Evolutionary conservation across 805 yeast species (phyloP).

Genomic region (Ogataea populi-albae): DNA sequence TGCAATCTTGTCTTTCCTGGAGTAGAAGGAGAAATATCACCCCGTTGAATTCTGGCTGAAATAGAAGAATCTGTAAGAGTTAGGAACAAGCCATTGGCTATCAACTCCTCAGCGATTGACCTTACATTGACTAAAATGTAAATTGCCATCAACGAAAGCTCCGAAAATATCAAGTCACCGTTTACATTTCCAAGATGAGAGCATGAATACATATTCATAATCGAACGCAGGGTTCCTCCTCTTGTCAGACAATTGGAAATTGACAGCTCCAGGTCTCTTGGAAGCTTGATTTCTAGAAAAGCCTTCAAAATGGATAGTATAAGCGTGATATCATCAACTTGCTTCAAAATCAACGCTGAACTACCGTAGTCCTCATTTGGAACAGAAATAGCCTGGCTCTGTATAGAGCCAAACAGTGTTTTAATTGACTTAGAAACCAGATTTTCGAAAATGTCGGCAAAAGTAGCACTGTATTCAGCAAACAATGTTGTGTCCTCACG

Average conservation of each 20-base stretch:
- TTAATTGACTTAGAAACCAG: constrained; percentile 67
- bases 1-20: constrained; percentile 53
- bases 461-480: constrained; percentile 46
- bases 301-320: constrained; percentile 63
- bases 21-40: constrained; percentile 51
- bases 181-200: constrained; percentile 60
- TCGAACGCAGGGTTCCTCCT: constrained; percentile 58
- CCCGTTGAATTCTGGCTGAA: constrained; percentile 63
- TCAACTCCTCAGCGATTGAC: constrained; percentile 62
- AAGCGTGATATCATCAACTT: constrained; percentile 62
- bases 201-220: constrained; percentile 64
- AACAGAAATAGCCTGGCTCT: constrained; percentile 48
- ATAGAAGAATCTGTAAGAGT: constrained; percentile 73
- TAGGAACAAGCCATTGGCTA: constrained; percentile 61
- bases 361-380: constrained; percentile 36
- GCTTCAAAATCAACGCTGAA: constrained; percentile 40
- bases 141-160: constrained; percentile 63
- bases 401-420: constrained; percentile 54
- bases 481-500: constrained; percentile 40
- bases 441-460: constrained; percentile 56
- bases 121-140: constrained; percentile 64
- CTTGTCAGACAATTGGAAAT: constrained; percentile 53
- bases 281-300: constrained; percentile 48
- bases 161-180: constrained; percentile 69
- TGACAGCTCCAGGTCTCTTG: constrained; percentile 44